phyloP scores from a whole-genome alignment of 140 eudicot genomes.

The Flaveria floridana region DNA sequence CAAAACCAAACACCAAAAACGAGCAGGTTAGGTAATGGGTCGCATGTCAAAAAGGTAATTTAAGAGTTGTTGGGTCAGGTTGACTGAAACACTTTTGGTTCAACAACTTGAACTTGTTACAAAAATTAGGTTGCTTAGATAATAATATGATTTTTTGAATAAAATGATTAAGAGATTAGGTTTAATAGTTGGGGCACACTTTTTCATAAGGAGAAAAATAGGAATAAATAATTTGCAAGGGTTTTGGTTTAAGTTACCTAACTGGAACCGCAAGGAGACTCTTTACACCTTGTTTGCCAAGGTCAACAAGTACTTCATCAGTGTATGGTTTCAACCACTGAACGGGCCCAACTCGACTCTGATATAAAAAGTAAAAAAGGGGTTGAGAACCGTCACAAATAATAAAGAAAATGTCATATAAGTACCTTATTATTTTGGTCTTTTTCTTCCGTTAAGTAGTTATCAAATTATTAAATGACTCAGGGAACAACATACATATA shows the following conservation, averaged over 20 bases:
- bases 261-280: slow-evolving; percentile 92
- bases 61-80: not conserved
- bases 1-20: slow-evolving; percentile 14
- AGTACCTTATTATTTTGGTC: not conserved
- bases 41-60: not conserved
- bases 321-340: slow-evolving; percentile 98
- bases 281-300: slow-evolving; percentile 79
- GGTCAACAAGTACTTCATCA: slow-evolving; percentile 93
- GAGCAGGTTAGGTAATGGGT: not conserved
- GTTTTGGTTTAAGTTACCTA: slow-evolving; percentile 44
- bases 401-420: slow-evolving; percentile 22
- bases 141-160: not conserved
- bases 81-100: not conserved
- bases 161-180: not conserved
- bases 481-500: not conserved
- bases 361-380: slow-evolving; percentile 15
- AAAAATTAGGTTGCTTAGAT: not conserved
- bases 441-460: not conserved
- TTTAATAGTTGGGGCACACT: not conserved
- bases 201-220: not conserved
- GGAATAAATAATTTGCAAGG: not conserved
- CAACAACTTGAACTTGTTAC: not conserved
- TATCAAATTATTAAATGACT: not conserved
- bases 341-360: slow-evolving; percentile 99
- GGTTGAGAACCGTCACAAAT: not conserved